A percentile compares a stretch with the other conserved stretches of the same genome.
Evolutionary conservation across 192 early-diverging fungal genomes (phyloP).

Genomic region (Coemansia sp.): DNA sequence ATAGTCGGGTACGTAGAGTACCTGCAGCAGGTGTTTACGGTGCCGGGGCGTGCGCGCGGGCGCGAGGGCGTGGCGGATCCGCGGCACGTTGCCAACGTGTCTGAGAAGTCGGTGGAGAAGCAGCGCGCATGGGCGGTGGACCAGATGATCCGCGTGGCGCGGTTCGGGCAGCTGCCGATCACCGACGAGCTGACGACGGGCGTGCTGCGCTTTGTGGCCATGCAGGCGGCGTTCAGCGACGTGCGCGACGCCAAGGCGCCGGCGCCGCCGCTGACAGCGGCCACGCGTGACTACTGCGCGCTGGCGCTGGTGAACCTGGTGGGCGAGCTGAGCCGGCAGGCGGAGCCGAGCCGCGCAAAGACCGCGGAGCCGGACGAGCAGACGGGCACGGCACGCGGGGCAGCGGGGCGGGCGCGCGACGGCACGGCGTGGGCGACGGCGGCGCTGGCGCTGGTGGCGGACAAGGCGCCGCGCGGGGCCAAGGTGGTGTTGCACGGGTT

Average conservation of each 20-base stretch:
- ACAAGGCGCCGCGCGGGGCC: slow-evolving; percentile 6
- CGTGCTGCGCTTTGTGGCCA: slow-evolving; percentile 65
- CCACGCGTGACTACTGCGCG: slow-evolving; percentile 59
- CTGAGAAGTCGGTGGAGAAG: slow-evolving; percentile 38
- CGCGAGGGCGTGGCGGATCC: slow-evolving; percentile 32
- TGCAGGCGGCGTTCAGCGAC: slow-evolving; percentile 71
- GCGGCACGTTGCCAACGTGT: slow-evolving; percentile 24
- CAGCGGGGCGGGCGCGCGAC: slow-evolving; percentile 1
- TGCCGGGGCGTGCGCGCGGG: slow-evolving; percentile 29
- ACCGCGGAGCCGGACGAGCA: background rate
- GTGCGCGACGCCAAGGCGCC: slow-evolving; percentile 32
- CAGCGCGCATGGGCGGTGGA: slow-evolving; percentile 77
- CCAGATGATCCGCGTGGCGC: slow-evolving; percentile 74
- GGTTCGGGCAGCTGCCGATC: slow-evolving; percentile 69
- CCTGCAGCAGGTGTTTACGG: slow-evolving; percentile 65
- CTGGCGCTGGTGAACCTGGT: slow-evolving; percentile 61
- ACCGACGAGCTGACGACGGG: slow-evolving; percentile 66
- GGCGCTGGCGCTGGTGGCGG: slow-evolving; percentile 12
- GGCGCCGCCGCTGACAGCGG: slow-evolving; percentile 55
- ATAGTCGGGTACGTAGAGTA: slow-evolving; percentile 70
- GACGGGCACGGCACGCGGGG: no score
- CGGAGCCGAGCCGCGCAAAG: background rate
- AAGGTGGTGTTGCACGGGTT: slow-evolving; percentile 9
- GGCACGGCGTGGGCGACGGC: background rate
- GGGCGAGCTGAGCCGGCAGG: slow-evolving; percentile 56